phyloP scores from a whole-genome alignment of 139 green algal genomes.

The Chlamydomonas sp. region DNA sequence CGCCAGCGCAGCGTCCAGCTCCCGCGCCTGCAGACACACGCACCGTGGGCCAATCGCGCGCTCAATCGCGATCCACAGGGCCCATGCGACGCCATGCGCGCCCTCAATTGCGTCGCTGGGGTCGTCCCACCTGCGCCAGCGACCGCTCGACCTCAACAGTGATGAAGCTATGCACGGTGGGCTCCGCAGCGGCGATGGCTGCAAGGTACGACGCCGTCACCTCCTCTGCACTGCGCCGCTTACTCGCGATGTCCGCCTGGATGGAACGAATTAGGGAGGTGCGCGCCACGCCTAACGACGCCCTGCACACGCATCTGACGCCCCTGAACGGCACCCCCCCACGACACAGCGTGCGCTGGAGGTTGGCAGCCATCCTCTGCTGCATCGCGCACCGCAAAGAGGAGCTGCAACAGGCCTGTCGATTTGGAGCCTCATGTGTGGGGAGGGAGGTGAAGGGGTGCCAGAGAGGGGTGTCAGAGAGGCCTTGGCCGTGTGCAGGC shows the following conservation, averaged over 20 bases:
- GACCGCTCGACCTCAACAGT: conserved; percentile 40
- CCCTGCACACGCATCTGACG: background rate
- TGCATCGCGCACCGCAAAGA: conserved; percentile 7
- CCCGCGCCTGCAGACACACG: conserved; percentile 26
- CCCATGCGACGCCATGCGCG: background rate
- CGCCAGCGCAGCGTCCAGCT: conserved; percentile 48
- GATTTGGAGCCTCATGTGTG: too few relatives aligned
- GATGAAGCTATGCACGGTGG: conserved; percentile 39
- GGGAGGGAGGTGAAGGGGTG: too few relatives aligned
- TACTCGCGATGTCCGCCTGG: conserved; percentile 27
- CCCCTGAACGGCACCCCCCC: background rate
- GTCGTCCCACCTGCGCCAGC: conserved; percentile 42
- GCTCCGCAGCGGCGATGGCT: conserved; percentile 27
- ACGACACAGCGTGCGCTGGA: background rate
- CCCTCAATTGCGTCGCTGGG: background rate
- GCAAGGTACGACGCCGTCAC: conserved; percentile 39
- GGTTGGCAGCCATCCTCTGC: background rate
- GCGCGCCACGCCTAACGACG: background rate
- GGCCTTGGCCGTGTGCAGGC: too few relatives aligned
- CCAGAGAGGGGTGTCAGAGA: too few relatives aligned
- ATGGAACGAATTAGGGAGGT: conserved; percentile 31
- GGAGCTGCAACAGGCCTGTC: too few relatives aligned
- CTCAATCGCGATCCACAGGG: background rate
- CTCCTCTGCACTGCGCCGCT: conserved; percentile 35
- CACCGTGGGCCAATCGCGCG: background rate